A percentile compares a stretch with the other conserved stretches of the same genome.
These are phyloP conservation scores for Melastoma malabathricum DNA, from an alignment of 345 rosid genomes.

Conservation along the genomic window DNA sequence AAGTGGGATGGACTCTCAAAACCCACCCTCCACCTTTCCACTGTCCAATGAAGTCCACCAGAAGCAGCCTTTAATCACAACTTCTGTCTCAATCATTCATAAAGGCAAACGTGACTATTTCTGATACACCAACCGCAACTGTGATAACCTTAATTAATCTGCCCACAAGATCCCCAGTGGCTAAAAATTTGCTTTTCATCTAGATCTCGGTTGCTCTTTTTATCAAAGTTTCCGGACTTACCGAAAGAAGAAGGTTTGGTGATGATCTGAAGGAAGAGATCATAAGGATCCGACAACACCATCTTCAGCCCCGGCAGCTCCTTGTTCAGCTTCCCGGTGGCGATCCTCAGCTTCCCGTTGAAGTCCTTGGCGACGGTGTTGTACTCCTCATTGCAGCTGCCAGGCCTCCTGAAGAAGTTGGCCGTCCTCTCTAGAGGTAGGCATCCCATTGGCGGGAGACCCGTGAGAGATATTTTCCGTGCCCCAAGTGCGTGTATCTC, in stretches of 20 bases:
- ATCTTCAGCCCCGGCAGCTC: constrained; percentile 33
- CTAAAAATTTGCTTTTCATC: too few species aligned
- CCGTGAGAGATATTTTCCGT: constrained; percentile 37
- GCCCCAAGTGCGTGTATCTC: constrained; percentile 33
- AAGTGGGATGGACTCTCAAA: too few species aligned
- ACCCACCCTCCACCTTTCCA: too few species aligned
- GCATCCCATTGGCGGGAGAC: constrained; percentile 66
- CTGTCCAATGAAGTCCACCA: too few species aligned
- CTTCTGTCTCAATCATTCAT: too few species aligned
- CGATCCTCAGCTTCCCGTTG: constrained; percentile 25
- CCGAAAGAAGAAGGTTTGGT: constrained; percentile 26
- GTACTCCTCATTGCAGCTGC: constrained; percentile 24
- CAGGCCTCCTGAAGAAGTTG: constrained; percentile 19
- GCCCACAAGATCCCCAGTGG: too few species aligned
- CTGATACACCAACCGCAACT: too few species aligned
- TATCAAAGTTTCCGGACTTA: constrained; percentile 9
- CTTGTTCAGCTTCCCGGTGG: constrained; percentile 25
- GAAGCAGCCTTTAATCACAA: too few species aligned
- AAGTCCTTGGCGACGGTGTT: constrained; percentile 35
- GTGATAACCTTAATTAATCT: too few species aligned
- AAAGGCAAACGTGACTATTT: too few species aligned
- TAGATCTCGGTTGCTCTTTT: neutral
- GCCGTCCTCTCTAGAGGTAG: constrained; percentile 48
- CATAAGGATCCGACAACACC: constrained; percentile 21
- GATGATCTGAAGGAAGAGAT: constrained; percentile 23